Conservation (phyloP, 2,329 filamentous ascomycete genomes). For the Tolypocladium amazonense region DNA sequence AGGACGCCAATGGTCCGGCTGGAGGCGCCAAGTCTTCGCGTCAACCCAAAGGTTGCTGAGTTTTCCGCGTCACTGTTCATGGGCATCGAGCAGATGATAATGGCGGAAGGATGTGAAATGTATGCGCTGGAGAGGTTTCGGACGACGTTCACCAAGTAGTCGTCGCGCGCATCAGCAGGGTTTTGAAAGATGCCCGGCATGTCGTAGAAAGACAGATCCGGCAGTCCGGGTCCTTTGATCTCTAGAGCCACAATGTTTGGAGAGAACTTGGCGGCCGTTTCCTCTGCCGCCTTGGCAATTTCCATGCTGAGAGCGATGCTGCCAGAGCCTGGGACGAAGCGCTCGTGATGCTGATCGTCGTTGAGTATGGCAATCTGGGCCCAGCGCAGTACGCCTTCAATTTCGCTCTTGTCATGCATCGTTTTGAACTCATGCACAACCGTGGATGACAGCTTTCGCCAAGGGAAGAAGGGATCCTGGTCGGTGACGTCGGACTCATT, state of each 20-base stretch:
- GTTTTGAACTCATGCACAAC: slow-evolving; percentile 51
- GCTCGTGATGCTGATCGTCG: slow-evolving; percentile 39
- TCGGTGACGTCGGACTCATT: slow-evolving; percentile 35
- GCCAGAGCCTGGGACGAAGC: slow-evolving; percentile 43
- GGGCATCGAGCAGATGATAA: slow-evolving; percentile 66
- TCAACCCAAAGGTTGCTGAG: slow-evolving; percentile 57
- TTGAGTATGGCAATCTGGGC: slow-evolving; percentile 73
- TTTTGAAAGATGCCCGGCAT: slow-evolving; percentile 74
- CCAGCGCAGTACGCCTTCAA: slow-evolving; percentile 59
- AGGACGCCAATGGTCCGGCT: slow-evolving; percentile 62
- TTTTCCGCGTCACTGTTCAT: slow-evolving; percentile 73
- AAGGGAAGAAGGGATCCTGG: slow-evolving; percentile 51
- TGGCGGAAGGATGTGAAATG: slow-evolving; percentile 55
- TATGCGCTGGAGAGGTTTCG: slow-evolving; percentile 61
- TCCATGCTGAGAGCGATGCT: slow-evolving; percentile 24
- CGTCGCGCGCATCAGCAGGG: slow-evolving; percentile 50
- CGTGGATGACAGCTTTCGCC: slow-evolving; percentile 38
- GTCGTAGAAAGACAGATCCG: slow-evolving; percentile 74
- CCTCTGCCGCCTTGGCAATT: slow-evolving; percentile 24
- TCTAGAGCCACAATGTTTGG: slow-evolving; percentile 73
- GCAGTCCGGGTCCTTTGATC: slow-evolving; percentile 60
- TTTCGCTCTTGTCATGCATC: slow-evolving; percentile 47
- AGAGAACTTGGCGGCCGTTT: slow-evolving; percentile 57
- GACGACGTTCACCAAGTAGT: slow-evolving; percentile 62
- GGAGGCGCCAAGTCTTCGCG: slow-evolving; percentile 45